Evolutionary conservation across 2,329 filamentous ascomycete genomes (phyloP), one percentile per base, ranked within the genome.

Genomic region (Albophoma yamanashiensis): DNA sequence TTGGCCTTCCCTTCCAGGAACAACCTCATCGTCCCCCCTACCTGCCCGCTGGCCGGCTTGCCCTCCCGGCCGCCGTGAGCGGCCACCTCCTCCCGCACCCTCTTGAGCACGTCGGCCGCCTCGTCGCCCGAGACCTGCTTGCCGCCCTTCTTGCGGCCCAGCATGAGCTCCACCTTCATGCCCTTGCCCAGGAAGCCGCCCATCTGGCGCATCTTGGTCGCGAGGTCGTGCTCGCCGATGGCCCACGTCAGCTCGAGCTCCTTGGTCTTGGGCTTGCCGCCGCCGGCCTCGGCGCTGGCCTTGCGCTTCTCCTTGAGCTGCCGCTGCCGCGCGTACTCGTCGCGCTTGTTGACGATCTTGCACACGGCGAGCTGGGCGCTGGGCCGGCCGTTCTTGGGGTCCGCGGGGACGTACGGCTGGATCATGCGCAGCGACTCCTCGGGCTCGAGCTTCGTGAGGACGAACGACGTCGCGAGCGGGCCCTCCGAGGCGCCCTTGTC

Each of bases 171-270:
- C 25, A 97, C 91, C 69, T 81, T 85, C 70, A 83, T 81, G 1
- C 92, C 92, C 71, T 91, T 90, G 11, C 71, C 76, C 69, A 97
- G 70, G 70, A 96, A 96, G 59, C 76, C 79, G 62, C 75, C 75
- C 67, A 93, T 71, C 75, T 85, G 84, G 68, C 82, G 82, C 71
- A 94, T 71, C 69, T 87, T 83, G 71, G 89, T 87, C n/a, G 75
- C 75, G 58, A 96, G 72, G 76, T 97, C 92, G 69, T 93, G 83
- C 15, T 74, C 69, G 62, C 86, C 86, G 68, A 96, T 95, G 40
- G 88, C 86, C 92, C 92, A 97, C 72, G 91, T 93, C 67, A 97
- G 67, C 75, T 97, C 92, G n/a, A 97, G 73, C 69, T 88, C 87
- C 76, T 97, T 97, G 20, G 73, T 70, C 64, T 78, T 79, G 42